Base-by-base conservation (phyloP, 176 grass and related monocot species). In the Puya raimondii region DNA sequence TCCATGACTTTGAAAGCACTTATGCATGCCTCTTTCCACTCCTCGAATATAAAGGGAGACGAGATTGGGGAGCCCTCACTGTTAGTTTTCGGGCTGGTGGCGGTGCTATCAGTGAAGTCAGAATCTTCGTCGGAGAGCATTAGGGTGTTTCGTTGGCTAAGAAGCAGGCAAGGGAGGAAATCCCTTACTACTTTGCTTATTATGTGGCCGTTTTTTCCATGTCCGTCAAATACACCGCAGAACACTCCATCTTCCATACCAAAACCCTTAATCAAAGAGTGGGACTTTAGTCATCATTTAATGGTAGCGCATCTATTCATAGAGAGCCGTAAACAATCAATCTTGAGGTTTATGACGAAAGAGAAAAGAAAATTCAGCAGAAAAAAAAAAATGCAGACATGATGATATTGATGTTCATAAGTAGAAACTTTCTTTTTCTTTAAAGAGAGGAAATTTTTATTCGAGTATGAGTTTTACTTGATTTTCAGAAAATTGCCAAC, bases 151-250 rank as follows among this genome's bases (percentile, higher is more conserved):
- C 86, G 90, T 82, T 82, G 88, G 51, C 82, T 80, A 72, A 84
- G 68, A 42, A 94, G 78, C 66, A 99, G 80, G 72, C 85, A 76
- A 73, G 95, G 90, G 59, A 99, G 74, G 47, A 82, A 80, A 56
- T 94, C 85, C 51, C 78, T 49, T 23, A 94, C 90, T 13, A 52
- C 68, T 65, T 91, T 99, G 15, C 90, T 74, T 0, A 99, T 87
- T 72, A 94, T 91, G 72, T 94, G 90, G 9, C 95, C 95, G 90
- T 90, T 91, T 27, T 69, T 80, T 4, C 95, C 95, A 25, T 99
- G 95, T 0, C 95, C 95, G 48, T 99, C 95, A 56, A 99, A 99
- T 48, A 99, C 77, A 51, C 95, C 95, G 70, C 90, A 99, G 23
- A 99, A 77, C 58, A 86, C 63, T 26, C 65, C 86, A 68, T 82